Conservation (phyloP, 208 protist genomes). For the Trypanosoma theileri region DNA sequence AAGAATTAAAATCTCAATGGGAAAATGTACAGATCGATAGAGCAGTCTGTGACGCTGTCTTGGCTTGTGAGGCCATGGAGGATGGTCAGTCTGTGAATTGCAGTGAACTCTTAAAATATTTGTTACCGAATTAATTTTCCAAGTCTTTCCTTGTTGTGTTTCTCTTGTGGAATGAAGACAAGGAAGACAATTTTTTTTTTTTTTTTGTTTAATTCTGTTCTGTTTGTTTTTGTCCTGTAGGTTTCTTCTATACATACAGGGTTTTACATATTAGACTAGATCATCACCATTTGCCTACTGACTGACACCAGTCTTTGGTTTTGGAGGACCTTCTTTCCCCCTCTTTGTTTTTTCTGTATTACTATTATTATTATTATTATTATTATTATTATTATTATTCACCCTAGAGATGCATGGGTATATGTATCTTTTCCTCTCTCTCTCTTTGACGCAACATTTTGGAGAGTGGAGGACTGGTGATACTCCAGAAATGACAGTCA, state of each 20-base stretch:
- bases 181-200: too few relatives aligned
- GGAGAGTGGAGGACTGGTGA: too few relatives aligned
- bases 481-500: too few relatives aligned
- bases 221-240: too few relatives aligned
- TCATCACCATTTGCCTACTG: too few relatives aligned
- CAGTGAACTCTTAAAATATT: slow-evolving; percentile 4
- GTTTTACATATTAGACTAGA: too few relatives aligned
- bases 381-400: neutral
- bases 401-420: neutral
- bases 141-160: neutral
- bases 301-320: too few relatives aligned
- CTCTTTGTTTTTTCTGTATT: neutral
- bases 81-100: neutral
- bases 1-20: slow-evolving; percentile 1
- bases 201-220: too few relatives aligned
- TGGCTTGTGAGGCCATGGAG: slow-evolving; percentile 2
- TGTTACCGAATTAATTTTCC: neutral
- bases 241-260: too few relatives aligned
- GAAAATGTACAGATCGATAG: neutral
- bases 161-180: neutral
- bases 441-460: too few relatives aligned
- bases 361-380: slow-evolving; percentile 1
- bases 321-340: neutral
- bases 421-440: slow-evolving; percentile 8
- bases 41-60: slow-evolving; percentile 3